Evolutionary conservation across 1,139 yeast genomes (phyloP).

Genomic region (Taiozyma onychis): DNA sequence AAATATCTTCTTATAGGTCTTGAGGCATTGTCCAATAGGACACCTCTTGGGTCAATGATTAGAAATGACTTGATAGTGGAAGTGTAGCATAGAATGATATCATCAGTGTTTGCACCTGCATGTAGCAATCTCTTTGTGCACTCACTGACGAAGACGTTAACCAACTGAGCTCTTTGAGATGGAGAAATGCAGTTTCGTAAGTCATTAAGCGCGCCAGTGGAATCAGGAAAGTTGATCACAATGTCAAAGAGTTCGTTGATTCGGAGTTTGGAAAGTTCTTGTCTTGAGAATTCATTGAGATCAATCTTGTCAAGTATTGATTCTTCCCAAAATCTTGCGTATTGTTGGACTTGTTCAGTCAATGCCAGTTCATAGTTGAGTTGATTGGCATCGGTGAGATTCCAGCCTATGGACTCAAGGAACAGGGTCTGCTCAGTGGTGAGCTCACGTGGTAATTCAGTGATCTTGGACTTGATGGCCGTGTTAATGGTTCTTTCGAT

Average conservation of each 20-base stretch:
- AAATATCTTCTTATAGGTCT: conserved; percentile 65
- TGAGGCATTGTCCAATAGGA: conserved; percentile 68
- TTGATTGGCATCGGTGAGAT: conserved; percentile 9
- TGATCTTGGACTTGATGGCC: conserved; percentile 11
- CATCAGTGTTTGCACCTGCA: conserved; percentile 79
- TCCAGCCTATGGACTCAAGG: conserved; percentile 14
- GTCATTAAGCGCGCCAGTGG: conserved; percentile 59
- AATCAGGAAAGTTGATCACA: conserved; percentile 51
- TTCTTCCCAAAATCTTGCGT: conserved; percentile 16
- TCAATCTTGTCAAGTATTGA: conserved; percentile 16
- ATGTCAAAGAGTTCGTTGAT: conserved; percentile 62
- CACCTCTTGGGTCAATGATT: conserved; percentile 84
- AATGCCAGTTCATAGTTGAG: conserved; percentile 10
- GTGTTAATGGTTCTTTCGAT: conserved; percentile 18
- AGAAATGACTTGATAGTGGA: conserved; percentile 69
- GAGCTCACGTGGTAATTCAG: background rate
- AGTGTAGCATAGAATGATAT: conserved; percentile 64
- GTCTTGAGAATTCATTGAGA: conserved; percentile 29
- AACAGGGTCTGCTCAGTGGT: conserved; percentile 10
- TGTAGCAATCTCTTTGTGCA: conserved; percentile 57
- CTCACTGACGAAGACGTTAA: conserved; percentile 44
- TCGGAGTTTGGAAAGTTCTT: conserved; percentile 46
- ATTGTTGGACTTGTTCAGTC: conserved; percentile 2
- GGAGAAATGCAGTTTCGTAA: conserved; percentile 42
- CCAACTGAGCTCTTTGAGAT: conserved; percentile 22